phyloP scores from a whole-genome alignment of 495 filamentous ascomycete genomes.

The Parmelia sp. region DNA sequence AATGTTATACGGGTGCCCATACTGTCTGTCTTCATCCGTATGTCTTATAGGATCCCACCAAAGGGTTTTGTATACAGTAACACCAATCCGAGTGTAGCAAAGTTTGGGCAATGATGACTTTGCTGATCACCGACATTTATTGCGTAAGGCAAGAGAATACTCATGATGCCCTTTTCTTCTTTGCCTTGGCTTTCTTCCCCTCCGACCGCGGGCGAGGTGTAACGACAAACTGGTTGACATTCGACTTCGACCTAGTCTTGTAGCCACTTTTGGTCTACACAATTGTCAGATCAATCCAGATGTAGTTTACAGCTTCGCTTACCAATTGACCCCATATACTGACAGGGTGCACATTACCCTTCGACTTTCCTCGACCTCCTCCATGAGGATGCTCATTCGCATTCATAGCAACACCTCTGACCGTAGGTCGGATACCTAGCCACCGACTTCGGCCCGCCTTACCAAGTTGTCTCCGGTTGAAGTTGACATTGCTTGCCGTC shows the following conservation, averaged over 20 bases:
- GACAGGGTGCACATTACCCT: constrained; percentile 90
- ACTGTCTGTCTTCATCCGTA: neutral
- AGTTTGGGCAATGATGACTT: neutral
- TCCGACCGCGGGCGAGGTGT: constrained; percentile 68
- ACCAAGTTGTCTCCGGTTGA: constrained; percentile 81
- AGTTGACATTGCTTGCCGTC: constrained; percentile 85
- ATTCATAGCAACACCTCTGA: constrained; percentile 97
- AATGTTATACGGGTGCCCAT: neutral
- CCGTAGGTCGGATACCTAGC: constrained; percentile 89
- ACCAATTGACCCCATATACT: constrained; percentile 95
- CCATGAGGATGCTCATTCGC: constrained; percentile 94
- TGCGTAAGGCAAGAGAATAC: neutral
- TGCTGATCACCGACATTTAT: neutral
- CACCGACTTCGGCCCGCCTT: constrained; percentile 90
- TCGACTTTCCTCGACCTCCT: constrained; percentile 96
- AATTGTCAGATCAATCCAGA: constrained; percentile 30
- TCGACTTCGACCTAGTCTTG: constrained; percentile 79
- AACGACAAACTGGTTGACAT: constrained; percentile 77
- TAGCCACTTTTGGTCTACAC: constrained; percentile 85
- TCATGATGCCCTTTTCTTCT: constrained; percentile 16
- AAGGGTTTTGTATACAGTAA: neutral
- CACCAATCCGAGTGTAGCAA: neutral
- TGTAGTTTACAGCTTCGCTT: constrained; percentile 37
- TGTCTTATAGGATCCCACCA: neutral
- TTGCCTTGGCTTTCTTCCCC: constrained; percentile 47